These are phyloP conservation scores for Mentha longifolia DNA, from an alignment of 257 asterid genomes.

Conservation along the genomic window DNA sequence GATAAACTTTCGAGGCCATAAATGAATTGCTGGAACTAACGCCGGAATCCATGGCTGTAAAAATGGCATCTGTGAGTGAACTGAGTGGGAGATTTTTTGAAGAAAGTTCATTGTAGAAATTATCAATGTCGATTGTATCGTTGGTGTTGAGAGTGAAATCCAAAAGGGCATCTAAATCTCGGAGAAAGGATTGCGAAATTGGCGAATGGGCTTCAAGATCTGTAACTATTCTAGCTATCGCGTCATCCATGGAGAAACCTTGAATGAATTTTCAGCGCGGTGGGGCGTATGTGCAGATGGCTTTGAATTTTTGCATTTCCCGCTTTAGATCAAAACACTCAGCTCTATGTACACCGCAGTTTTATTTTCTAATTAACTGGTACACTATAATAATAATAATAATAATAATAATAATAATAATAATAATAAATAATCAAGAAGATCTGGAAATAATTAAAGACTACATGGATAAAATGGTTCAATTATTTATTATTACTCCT, in stretches of 20 bases:
- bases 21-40: slow-evolving; percentile 48
- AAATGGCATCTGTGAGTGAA: slow-evolving; percentile 49
- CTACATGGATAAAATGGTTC: too few species aligned
- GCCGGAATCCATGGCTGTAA: slow-evolving; percentile 75
- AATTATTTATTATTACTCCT: too few species aligned
- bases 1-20: slow-evolving; percentile 73
- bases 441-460: too few species aligned
- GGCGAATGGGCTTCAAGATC: slow-evolving; percentile 58
- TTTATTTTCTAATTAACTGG: too few species aligned
- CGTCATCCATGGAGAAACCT: slow-evolving; percentile 65
- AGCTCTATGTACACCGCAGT: too few species aligned
- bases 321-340: slow-evolving; percentile 37
- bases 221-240: slow-evolving; percentile 52
- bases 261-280: slow-evolving; percentile 23
- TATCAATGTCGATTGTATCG: slow-evolving; percentile 64
- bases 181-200: slow-evolving; percentile 53
- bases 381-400: too few species aligned
- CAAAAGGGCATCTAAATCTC: slow-evolving; percentile 60
- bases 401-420: too few species aligned
- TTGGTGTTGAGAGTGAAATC: slow-evolving; percentile 54
- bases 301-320: slow-evolving; percentile 58
- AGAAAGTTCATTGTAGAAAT: slow-evolving; percentile 61
- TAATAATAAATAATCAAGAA: too few species aligned
- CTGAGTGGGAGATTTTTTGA: slow-evolving; percentile 56
- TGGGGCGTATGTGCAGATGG: slow-evolving; percentile 17